Base-by-base conservation (phyloP, 805 yeast species). In the Starmerella stigmatis region DNA sequence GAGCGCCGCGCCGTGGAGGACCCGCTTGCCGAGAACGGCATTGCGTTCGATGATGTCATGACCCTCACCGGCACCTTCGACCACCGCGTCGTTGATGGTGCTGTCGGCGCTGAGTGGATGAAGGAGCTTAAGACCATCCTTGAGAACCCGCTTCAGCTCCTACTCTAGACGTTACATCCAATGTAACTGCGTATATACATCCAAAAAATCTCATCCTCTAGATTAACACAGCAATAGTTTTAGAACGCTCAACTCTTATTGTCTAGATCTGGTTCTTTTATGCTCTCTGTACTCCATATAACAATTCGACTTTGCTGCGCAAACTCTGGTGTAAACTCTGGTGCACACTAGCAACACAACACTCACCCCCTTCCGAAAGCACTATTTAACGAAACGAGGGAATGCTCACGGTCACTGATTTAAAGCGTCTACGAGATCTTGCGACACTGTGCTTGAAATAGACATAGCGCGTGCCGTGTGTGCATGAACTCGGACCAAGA, bases 21-120 rank as follows among this genome's bases (percentile, higher is more conserved):
- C 61, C 79, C 80, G 56, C 81, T 84, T 54, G 78, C 85, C 61
- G 94, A 86, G 65, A 78, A 79, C 58, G 98, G 98, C 28, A 82
- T 92, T 66, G 75, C 83, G 44, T 89, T 92, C 61, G 96, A 86
- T 59, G 94, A 85, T 61, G 81, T 82, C 61, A 81, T 92, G 62
- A 83, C 80, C 58, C 75, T 89, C 65, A 88, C 97, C 46, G 97
- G 94, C 69, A 84, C 97, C 44, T 92, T 92, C 62, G 99, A 92
- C 71, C 99, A 92, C 74, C 84, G 96, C 73, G 81, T 82, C 50
- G 80, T 89, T 53, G 99, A 92, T 63, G 99, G 99, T 63, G 97
- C 97, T 45, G 78, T 81, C 59, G 99, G 94, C 60, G 99, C 94
- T 65, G 97, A 92, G 59, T 92, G 78, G 76, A 84, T 92, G 74